These are phyloP conservation scores for Populus hybrid DNA, from an alignment of 441 rosid species.

Conservation along the genomic window DNA sequence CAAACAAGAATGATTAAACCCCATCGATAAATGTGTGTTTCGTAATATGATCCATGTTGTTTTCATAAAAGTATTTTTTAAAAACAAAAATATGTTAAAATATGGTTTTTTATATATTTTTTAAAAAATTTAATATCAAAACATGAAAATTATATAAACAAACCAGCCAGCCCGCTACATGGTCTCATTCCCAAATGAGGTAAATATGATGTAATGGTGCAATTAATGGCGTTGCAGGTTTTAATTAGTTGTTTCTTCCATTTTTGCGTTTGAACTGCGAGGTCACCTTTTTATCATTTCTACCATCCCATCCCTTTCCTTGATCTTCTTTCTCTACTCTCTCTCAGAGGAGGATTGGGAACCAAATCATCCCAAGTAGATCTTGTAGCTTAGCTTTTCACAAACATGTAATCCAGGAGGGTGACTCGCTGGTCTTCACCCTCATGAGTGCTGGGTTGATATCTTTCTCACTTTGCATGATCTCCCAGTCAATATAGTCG, in stretches of 20 bases:
- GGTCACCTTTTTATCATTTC: slow-evolving; percentile 11
- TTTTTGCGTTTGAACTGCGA: background rate
- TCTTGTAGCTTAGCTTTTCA: slow-evolving; percentile 44
- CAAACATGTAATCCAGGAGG: slow-evolving; percentile 41
- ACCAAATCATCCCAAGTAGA: slow-evolving; percentile 41
- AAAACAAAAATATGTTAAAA: too few relatives aligned
- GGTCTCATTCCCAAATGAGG: slow-evolving; percentile 21
- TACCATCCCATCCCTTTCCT: background rate
- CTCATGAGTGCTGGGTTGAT: slow-evolving; percentile 42
- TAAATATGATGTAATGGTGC: slow-evolving; percentile 25
- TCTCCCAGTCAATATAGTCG: slow-evolving; percentile 43
- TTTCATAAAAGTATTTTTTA: background rate
- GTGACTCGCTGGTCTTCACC: slow-evolving; percentile 30
- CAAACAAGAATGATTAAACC: slow-evolving; percentile 34
- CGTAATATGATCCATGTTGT: background rate
- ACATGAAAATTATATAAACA: too few relatives aligned
- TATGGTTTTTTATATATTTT: too few relatives aligned
- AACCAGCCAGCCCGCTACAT: background rate
- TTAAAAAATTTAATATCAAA: too few relatives aligned
- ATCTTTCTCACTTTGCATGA: background rate
- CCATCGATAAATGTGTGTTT: slow-evolving; percentile 17
- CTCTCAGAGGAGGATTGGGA: slow-evolving; percentile 27
- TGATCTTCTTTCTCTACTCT: slow-evolving; percentile 1
- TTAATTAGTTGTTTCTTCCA: background rate
- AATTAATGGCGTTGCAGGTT: background rate